Conservation (phyloP, 2,329 filamentous ascomycete species). For the Phaeosphaeriaceae sp. region DNA sequence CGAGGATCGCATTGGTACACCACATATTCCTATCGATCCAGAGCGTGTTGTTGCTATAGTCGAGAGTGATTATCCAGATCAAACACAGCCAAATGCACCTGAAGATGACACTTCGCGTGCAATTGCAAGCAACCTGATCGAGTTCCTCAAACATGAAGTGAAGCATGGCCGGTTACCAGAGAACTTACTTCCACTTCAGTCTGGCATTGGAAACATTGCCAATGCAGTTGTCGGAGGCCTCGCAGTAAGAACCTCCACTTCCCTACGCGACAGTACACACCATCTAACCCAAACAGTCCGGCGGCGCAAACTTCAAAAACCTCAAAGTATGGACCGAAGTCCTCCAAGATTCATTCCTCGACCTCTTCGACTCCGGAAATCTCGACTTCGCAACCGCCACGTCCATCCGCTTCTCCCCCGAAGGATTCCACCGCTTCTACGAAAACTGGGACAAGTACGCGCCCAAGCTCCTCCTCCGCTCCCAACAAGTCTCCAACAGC, state of each 20-base stretch:
- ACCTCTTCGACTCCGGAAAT: conserved; percentile 87
- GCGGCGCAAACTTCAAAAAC: conserved; percentile 79
- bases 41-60: conserved; percentile 85
- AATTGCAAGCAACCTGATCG: conserved; percentile 81
- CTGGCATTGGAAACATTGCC: conserved; percentile 90
- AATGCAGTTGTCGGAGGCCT: conserved; percentile 89
- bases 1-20: conserved; percentile 84
- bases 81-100: conserved; percentile 74
- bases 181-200: conserved; percentile 81
- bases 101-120: conserved; percentile 74
- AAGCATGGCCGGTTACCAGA: conserved; percentile 75
- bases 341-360: conserved; percentile 89
- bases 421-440: conserved; percentile 91
- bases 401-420: conserved; percentile 87
- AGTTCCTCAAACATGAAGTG: conserved; percentile 87
- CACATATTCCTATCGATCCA: conserved; percentile 82
- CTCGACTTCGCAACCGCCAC: conserved; percentile 91
- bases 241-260: conserved; percentile 48
- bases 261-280: neutral
- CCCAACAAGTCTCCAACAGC: conserved; percentile 87
- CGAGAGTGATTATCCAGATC: conserved; percentile 83
- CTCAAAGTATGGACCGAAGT: conserved; percentile 94
- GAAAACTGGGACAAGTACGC: conserved; percentile 81
- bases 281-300: conserved; percentile 50
- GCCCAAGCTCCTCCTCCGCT: conserved; percentile 81